A percentile compares a stretch with the other conserved stretches of the same genome.
Evolutionary conservation across 2,329 filamentous ascomycete genomes (phyloP).

Genomic region (Trichoderma sp.): DNA sequence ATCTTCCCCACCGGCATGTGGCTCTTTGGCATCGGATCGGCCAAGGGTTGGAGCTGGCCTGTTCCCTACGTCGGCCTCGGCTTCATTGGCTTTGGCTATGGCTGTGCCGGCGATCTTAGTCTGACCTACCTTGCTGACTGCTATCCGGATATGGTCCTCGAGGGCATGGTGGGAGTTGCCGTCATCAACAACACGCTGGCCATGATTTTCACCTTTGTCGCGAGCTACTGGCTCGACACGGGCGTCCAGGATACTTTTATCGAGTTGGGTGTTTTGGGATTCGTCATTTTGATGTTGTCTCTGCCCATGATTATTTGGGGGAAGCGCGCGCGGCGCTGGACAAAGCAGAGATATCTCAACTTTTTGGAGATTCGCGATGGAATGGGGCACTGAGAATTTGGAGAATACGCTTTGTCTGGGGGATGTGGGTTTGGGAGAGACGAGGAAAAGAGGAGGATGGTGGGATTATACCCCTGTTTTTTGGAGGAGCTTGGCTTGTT

Average conservation of each 20-base stretch:
- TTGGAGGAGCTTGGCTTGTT: neutral
- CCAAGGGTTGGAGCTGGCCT: conserved; percentile 53
- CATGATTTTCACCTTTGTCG: conserved; percentile 55
- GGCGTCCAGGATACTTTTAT: conserved; percentile 52
- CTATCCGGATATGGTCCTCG: conserved; percentile 58
- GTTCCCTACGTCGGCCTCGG: conserved; percentile 56
- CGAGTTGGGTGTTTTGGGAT: conserved; percentile 52
- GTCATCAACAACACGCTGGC: conserved; percentile 59
- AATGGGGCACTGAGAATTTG: conserved; percentile 28
- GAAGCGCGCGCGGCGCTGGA: conserved; percentile 51
- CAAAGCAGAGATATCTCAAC: conserved; percentile 45
- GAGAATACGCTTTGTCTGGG: neutral
- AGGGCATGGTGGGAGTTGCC: conserved; percentile 59
- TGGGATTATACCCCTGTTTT: neutral
- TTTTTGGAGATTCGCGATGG: conserved; percentile 52
- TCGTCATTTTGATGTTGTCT: conserved; percentile 52
- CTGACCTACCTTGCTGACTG: conserved; percentile 58
- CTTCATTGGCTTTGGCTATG: conserved; percentile 61
- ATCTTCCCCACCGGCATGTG: conserved; percentile 54
- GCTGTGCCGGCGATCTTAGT: conserved; percentile 57
- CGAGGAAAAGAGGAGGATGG: neutral
- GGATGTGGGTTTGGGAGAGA: neutral
- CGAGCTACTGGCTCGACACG: conserved; percentile 50
- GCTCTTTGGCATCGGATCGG: conserved; percentile 55
- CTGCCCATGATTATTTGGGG: conserved; percentile 57